Conservation (phyloP, 169 alveolate species). For the Plasmodium gaboni region DNA sequence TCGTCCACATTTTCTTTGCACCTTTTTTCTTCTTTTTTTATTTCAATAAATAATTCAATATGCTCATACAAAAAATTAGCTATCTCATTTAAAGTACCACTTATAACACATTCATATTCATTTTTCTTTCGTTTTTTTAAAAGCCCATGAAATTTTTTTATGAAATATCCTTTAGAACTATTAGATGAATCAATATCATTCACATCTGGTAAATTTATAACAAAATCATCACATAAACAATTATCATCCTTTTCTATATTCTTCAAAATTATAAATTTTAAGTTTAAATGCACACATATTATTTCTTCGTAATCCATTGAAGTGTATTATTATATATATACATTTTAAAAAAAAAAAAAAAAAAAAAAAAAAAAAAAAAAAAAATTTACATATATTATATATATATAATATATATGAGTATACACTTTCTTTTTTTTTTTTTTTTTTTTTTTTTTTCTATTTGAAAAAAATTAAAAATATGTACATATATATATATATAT, state of each 20-base stretch:
- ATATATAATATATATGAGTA: too few species aligned
- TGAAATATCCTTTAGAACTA: constrained; percentile 44
- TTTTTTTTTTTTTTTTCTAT: neutral
- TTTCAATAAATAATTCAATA: constrained; percentile 36
- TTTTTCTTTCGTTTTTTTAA: constrained; percentile 39
- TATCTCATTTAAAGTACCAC: constrained; percentile 56
- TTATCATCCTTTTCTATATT: constrained; percentile 51
- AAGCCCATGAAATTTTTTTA: constrained; percentile 36
- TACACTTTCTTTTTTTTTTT: neutral
- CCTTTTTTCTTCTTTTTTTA: constrained; percentile 11
- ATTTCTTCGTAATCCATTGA: constrained; percentile 65
- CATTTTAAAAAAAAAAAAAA: constrained; percentile 11
- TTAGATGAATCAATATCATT: constrained; percentile 50
- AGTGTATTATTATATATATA: neutral
- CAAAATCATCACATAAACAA: constrained; percentile 41
- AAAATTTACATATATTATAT: too few species aligned
- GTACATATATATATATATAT: neutral
- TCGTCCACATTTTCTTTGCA: neutral
- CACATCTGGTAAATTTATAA: constrained; percentile 26
- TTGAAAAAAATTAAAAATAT: neutral
- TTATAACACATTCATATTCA: constrained; percentile 67
- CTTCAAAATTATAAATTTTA: constrained; percentile 51
- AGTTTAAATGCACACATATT: constrained; percentile 46
- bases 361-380: neutral
- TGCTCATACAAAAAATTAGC: constrained; percentile 52